Evolutionary conservation across 176 grass and related monocot genomes (phyloP).

Genomic region (Carex pumila): DNA sequence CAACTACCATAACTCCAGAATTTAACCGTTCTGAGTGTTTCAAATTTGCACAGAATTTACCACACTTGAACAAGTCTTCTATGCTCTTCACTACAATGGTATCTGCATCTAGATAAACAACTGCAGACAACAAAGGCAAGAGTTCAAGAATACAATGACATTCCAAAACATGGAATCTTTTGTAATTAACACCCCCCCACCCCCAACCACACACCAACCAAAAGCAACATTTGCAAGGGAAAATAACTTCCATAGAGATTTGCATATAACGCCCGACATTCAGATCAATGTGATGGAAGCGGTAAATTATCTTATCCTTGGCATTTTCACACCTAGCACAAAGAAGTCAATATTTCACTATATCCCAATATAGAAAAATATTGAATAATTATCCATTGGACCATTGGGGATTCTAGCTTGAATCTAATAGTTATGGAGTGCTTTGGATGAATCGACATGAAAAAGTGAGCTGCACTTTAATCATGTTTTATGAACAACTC

Average conservation of each 20-base stretch:
- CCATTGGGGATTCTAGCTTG: background rate
- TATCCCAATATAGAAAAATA: background rate
- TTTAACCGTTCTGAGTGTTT: constrained; percentile 99
- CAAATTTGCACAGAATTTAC: constrained; percentile 88
- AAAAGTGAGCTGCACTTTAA: background rate
- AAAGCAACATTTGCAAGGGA: background rate
- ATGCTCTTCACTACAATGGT: constrained; percentile 93
- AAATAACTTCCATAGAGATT: background rate
- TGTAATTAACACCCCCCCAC: background rate
- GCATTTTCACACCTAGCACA: background rate
- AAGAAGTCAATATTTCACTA: background rate
- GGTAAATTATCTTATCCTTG: background rate
- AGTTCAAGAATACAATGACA: background rate
- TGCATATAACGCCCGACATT: background rate
- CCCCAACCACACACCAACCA: too few species aligned
- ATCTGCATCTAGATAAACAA: constrained; percentile 90
- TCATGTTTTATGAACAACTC: background rate
- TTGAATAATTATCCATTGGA: background rate
- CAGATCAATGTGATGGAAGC: background rate
- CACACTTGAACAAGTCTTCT: constrained; percentile 83
- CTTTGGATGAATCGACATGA: background rate
- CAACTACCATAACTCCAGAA: constrained; percentile 94
- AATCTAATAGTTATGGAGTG: background rate
- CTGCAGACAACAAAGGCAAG: constrained; percentile 26
- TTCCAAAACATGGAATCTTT: background rate